Evolutionary conservation across 2,329 filamentous ascomycete species (phyloP).

Genomic region (Botryotinia convoluta): DNA sequence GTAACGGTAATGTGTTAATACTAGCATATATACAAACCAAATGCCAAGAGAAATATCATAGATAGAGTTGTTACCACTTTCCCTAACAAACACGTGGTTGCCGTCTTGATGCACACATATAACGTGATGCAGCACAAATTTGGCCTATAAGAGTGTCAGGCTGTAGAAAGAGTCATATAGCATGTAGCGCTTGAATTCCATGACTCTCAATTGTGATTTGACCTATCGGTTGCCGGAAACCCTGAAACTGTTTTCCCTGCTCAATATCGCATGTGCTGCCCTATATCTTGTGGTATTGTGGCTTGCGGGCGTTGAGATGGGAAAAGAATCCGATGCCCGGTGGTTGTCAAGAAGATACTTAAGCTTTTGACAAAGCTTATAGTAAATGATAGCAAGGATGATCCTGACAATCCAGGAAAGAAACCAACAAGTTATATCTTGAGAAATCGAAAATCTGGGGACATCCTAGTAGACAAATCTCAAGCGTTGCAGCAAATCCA

Average conservation of each 20-base stretch:
- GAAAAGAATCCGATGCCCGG: neutral
- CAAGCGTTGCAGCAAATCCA: neutral
- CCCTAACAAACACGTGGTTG: neutral
- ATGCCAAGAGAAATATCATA: neutral
- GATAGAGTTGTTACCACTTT: neutral
- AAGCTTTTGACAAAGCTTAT: neutral
- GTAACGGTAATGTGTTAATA: neutral
- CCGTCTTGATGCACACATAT: neutral
- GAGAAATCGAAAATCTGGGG: neutral
- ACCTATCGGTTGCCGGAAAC: neutral
- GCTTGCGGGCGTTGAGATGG: neutral
- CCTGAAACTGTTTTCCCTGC: neutral
- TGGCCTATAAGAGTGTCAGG: neutral
- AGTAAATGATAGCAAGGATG: neutral
- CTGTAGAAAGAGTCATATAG: neutral
- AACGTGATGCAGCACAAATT: neutral
- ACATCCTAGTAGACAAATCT: neutral
- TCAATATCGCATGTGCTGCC: slow-evolving; percentile 3
- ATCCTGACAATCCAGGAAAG: neutral
- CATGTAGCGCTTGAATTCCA: neutral
- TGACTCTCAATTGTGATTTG: neutral
- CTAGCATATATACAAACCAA: neutral
- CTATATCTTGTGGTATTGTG: slow-evolving; percentile 11
- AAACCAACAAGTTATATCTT: neutral
- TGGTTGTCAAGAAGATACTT: neutral